Evolutionary conservation across 2,329 filamentous ascomycete species (phyloP).

Genomic region (Grosmannia clavigera): DNA sequence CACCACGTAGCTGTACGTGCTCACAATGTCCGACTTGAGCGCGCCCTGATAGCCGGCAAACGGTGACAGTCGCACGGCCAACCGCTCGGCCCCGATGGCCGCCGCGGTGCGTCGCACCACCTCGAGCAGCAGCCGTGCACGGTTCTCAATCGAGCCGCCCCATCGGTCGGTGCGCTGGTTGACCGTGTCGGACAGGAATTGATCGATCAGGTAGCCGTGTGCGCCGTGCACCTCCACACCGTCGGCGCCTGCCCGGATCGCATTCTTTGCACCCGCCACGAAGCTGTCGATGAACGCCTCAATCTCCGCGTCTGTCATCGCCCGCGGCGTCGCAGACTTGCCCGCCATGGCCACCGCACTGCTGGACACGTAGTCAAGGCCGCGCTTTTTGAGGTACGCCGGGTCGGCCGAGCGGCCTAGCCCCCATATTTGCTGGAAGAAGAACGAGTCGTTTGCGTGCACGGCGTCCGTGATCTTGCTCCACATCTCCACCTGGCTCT

Average conservation of each 20-base stretch:
- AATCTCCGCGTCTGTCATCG: constrained; percentile 25
- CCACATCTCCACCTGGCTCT: too few species aligned
- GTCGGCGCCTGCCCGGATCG: constrained; percentile 41
- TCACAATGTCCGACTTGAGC: constrained; percentile 39
- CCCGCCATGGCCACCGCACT: too few species aligned
- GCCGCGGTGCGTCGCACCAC: constrained; percentile 17
- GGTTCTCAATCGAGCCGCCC: constrained; percentile 42
- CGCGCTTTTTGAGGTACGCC: too few species aligned
- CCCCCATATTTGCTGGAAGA: too few species aligned
- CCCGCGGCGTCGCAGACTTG: not conserved
- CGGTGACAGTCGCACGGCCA: too few species aligned
- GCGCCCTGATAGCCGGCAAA: too few species aligned
- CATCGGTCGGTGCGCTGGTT: constrained; percentile 44
- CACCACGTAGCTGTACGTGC: constrained; percentile 43
- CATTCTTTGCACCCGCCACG: constrained; percentile 23
- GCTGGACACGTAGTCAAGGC: too few species aligned
- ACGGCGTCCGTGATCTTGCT: too few species aligned
- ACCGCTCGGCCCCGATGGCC: too few species aligned
- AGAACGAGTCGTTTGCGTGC: too few species aligned
- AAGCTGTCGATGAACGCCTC: constrained; percentile 20
- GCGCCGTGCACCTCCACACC: constrained; percentile 29
- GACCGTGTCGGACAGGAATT: constrained; percentile 40
- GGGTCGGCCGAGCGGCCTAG: too few species aligned
- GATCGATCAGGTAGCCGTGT: constrained; percentile 33
- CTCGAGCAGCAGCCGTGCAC: constrained; percentile 38